Percentiles rank a stretch among this genome's conserved stretches.
Conservation (phyloP, 2,329 filamentous ascomycete species). For the Cladosporium halotolerans region DNA sequence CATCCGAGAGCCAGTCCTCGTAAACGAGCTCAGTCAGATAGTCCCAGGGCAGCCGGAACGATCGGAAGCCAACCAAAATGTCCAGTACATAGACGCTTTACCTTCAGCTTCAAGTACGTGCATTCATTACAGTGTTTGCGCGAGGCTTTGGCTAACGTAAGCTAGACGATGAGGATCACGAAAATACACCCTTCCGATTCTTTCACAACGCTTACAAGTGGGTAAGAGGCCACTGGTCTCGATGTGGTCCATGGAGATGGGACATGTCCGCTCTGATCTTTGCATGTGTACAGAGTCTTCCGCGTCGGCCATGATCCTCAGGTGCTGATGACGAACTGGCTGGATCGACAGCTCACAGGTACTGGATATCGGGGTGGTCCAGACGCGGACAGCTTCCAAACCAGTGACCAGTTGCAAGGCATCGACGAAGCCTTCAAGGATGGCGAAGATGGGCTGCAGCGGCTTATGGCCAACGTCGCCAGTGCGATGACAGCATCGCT, state of each 20-base stretch:
- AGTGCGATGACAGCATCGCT: neutral
- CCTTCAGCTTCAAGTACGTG: too few relatives aligned
- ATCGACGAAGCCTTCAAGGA: neutral
- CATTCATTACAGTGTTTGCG: too few relatives aligned
- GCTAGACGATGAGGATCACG: too few relatives aligned
- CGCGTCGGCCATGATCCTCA: neutral
- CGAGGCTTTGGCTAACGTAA: too few relatives aligned
- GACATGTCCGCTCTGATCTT: neutral
- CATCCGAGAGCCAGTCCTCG: too few relatives aligned
- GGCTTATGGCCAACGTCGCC: neutral
- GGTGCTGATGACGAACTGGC: neutral
- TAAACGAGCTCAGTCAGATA: too few relatives aligned
- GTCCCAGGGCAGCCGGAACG: too few relatives aligned
- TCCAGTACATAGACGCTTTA: too few relatives aligned
- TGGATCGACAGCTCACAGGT: neutral
- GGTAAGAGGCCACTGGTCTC: neutral
- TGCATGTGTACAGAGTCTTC: neutral
- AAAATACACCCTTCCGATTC: too few relatives aligned
- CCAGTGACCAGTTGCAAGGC: neutral
- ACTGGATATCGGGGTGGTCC: neutral
- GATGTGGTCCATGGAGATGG: neutral
- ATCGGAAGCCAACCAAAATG: too few relatives aligned
- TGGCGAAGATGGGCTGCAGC: neutral
- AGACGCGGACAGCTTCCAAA: neutral
- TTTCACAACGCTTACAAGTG: too few relatives aligned